Evolutionary conservation across 108 stramenopile species (phyloP).

Genomic region (Cyclostephanos tholiformis): DNA sequence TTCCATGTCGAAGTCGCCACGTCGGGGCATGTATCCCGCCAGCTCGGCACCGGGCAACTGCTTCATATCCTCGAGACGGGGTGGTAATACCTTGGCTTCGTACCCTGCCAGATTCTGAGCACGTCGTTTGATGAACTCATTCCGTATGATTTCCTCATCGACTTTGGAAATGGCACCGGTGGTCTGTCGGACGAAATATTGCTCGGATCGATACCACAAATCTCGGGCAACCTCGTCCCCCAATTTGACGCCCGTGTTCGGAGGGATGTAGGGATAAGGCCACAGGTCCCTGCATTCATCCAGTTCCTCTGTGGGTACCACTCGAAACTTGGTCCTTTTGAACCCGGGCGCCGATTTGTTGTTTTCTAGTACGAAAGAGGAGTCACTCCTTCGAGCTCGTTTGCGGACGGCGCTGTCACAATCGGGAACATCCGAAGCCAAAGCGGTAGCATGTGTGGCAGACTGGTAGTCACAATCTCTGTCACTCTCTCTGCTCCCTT

Average conservation of each 20-base stretch:
- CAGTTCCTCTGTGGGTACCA: slow-evolving; percentile 69
- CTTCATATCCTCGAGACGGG: slow-evolving; percentile 70
- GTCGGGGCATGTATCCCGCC: slow-evolving; percentile 91
- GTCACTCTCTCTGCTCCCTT: slow-evolving; percentile 4
- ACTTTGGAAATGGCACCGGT: slow-evolving; percentile 39
- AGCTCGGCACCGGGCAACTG: slow-evolving; percentile 77
- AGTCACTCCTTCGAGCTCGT: slow-evolving; percentile 28
- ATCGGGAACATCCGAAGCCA: slow-evolving; percentile 12
- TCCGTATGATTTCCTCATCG: slow-evolving; percentile 64
- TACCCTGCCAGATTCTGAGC: slow-evolving; percentile 57
- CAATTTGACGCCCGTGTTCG: slow-evolving; percentile 43
- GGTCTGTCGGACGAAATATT: slow-evolving; percentile 64
- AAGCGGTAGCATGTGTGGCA: slow-evolving; percentile 13
- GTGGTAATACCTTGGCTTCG: slow-evolving; percentile 78
- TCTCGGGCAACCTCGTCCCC: slow-evolving; percentile 86
- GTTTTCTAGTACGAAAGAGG: slow-evolving; percentile 2
- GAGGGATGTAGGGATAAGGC: slow-evolving; percentile 74
- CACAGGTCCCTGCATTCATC: slow-evolving; percentile 59
- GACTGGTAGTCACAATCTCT: slow-evolving; percentile 1
- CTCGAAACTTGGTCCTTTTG: slow-evolving; percentile 67
- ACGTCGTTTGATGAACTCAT: slow-evolving; percentile 73
- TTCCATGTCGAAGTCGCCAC: slow-evolving; percentile 97
- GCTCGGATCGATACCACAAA: slow-evolving; percentile 73
- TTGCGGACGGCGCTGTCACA: slow-evolving; percentile 28
- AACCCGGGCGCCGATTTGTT: slow-evolving; percentile 55